Evolutionary conservation across 1,284 basidiomycete species (phyloP), one percentile per base, ranked within the genome.

Genomic region (Xanthoconium separans): DNA sequence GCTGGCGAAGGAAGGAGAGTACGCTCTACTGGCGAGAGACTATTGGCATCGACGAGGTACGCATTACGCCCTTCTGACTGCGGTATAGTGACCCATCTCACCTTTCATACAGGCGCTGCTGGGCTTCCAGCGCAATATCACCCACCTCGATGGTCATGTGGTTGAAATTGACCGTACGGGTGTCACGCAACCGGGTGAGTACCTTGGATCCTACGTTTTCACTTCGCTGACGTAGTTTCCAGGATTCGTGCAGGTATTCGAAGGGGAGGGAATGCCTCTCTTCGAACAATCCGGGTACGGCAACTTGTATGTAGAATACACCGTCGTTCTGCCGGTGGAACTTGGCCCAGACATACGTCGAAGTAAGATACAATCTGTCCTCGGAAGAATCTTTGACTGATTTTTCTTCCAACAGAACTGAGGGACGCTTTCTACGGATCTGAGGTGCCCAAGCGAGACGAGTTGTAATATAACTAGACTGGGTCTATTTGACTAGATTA

Each of bases 301-400:
- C 29, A 87, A 95, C 70, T 76, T 98, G 51, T 98, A 84, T 66
- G 81, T 98, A 47, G 93, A 97, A 70, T 98, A 95, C 73, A 90
- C 82, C 49, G 91, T 98, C 47, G 85, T 97, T 22, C 72, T 98
- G 51, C 95, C 95, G 0, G 75, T 80, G 42, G 78, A 85, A 47
- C 72, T 98, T 22, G 79, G 84, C 39, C 65, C 80, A 44, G 80
- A 84, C 37, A 81, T 82, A 56, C 82, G 84, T 63, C 78, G 78
- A 69, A 89, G 93, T 95, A 70, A 75, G 83, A 71, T 27, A 9
- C 11, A 2, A 20, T 39, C 13, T 3, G 43, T 49, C 45, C 24
- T 2, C 2, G 15, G 16, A 29, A 37, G 15, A 2, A 29, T 18
- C 9, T 3, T 0, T 40, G 37, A 44, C 56, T 64, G 11, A 66